Base-by-base conservation (phyloP, 2,329 filamentous ascomycete genomes). In the Ceratocystiopsis brevicomis region DNA sequence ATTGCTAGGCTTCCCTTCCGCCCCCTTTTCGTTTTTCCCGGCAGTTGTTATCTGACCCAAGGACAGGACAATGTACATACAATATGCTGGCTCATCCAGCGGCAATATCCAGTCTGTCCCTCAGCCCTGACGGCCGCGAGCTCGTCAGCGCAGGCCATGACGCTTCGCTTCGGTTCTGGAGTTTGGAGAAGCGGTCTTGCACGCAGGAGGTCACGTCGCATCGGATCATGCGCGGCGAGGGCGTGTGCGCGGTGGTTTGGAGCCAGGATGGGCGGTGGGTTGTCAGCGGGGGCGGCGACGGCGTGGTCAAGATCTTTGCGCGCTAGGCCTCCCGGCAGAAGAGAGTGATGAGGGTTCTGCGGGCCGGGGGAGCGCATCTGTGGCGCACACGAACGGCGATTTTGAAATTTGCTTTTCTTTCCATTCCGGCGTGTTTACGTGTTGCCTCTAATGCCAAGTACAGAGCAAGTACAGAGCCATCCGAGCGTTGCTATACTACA, bases 1-100 rank as follows among this genome's bases (percentile, higher is more conserved):
- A 30, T 30, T 10, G 10, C 5, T 30, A 9, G 6, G 25, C 37
- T 11, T 16, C 37, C 9, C 34, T 41, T 14, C 18, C 17, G 2
- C 19, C 13, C 16, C 15, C 13, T 18, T 40, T 25, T 17, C 15
- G 17, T n/a, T 16, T 18, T n/a, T 36, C 3, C 36, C 6, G 15
- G n/a, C n/a, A 17, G 17, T 15, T 25, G 37, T 15, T 13, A 19
- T 38, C 37, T 37, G 10, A 30, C 25, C 6, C 8, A 30, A 10
- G 6, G 10, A 9, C 37, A 96, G 90, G 90, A 45, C 90, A 98
- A 85, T 95, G 87, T 64, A 96, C 90, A 50, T 98, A 98, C 62
- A 92, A 82, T 55, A 98, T 98, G 90, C 76, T 96, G 47, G 90
- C 90, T 6, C 90, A 98, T 54, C 86, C 90, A 1, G 81, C 87